Evolutionary conservation across 2,329 filamentous ascomycete species (phyloP).

Genomic region (Penicillium sp.): DNA sequence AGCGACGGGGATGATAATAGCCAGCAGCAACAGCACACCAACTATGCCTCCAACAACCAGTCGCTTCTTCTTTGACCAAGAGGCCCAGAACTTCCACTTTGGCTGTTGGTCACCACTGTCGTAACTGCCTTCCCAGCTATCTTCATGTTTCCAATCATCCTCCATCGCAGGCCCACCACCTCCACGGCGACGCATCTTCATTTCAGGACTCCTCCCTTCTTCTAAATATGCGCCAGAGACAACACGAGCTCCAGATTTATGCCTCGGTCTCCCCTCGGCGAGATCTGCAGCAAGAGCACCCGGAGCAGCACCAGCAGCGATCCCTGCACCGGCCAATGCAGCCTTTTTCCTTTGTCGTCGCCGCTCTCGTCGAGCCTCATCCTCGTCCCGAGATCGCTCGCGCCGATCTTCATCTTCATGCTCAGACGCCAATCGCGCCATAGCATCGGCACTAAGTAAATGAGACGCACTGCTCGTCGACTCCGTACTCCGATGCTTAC

Average conservation of each 20-base stretch:
- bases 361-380: constrained; percentile 33
- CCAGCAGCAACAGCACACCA: constrained; percentile 61
- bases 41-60: constrained; percentile 61
- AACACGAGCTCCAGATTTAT: constrained; percentile 63
- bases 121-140: constrained; percentile 34
- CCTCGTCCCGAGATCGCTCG: constrained; percentile 49
- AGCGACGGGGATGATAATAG: constrained; percentile 71
- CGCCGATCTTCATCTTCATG: constrained; percentile 62
- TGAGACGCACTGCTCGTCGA: constrained; percentile 52
- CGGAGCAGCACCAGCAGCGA: constrained; percentile 11
- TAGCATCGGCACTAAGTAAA: constrained; percentile 59
- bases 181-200: constrained; percentile 53
- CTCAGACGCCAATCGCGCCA: constrained; percentile 69
- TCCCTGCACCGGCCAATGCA: constrained; percentile 29
- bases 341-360: constrained; percentile 37
- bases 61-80: constrained; percentile 46
- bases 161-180: constrained; percentile 44
- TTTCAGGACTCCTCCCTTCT: constrained; percentile 63
- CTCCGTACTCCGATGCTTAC: constrained; percentile 49
- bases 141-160: constrained; percentile 59
- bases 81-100: constrained; percentile 44
- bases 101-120: constrained; percentile 41
- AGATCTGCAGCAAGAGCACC: constrained; percentile 28
- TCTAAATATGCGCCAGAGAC: constrained; percentile 74
- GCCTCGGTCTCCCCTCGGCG: constrained; percentile 43